Evolutionary conservation across 176 grass and related monocot genomes (phyloP).

Genomic region (Cenchrus fungigraminus): DNA sequence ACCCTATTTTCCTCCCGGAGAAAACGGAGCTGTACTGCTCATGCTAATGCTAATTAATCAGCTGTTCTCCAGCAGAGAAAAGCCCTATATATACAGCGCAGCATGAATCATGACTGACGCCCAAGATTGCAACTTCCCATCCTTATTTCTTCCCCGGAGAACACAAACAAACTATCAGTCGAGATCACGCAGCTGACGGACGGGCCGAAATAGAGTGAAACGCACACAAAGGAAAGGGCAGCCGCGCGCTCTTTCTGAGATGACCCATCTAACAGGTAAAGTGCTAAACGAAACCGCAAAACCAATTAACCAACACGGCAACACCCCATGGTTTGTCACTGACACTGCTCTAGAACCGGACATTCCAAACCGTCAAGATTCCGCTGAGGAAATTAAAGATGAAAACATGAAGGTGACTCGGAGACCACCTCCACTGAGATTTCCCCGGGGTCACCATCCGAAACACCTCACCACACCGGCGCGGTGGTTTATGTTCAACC

Average conservation of each 20-base stretch:
- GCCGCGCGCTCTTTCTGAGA: not conserved
- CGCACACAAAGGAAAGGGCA: slow-evolving; percentile 50
- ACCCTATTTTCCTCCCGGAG: not conserved
- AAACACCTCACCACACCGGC: slow-evolving; percentile 20
- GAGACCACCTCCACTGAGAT: slow-evolving; percentile 33
- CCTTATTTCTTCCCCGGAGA: slow-evolving; percentile 12
- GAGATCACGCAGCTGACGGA: not conserved
- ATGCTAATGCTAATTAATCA: slow-evolving; percentile 3
- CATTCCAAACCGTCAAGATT: slow-evolving; percentile 36
- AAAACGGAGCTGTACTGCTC: slow-evolving; percentile 28
- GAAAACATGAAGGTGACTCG: slow-evolving; percentile 32
- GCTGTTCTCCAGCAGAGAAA: not conserved
- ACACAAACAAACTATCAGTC: slow-evolving; percentile 16
- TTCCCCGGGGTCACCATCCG: slow-evolving; percentile 30
- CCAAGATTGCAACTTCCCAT: not conserved
- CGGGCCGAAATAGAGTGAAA: slow-evolving; percentile 35
- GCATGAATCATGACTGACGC: not conserved
- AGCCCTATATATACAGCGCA: not conserved
- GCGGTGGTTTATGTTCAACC: slow-evolving; percentile 30
- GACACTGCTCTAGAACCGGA: slow-evolving; percentile 33
- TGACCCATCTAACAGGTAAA: slow-evolving; percentile 39
- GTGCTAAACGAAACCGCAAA: slow-evolving; percentile 25
- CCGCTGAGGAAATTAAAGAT: slow-evolving; percentile 10
- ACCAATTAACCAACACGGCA: not conserved
- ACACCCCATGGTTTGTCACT: not conserved